Base-by-base conservation (phyloP, 2,329 filamentous ascomycete genomes). In the Sclerotinia sclerotiorum region DNA sequence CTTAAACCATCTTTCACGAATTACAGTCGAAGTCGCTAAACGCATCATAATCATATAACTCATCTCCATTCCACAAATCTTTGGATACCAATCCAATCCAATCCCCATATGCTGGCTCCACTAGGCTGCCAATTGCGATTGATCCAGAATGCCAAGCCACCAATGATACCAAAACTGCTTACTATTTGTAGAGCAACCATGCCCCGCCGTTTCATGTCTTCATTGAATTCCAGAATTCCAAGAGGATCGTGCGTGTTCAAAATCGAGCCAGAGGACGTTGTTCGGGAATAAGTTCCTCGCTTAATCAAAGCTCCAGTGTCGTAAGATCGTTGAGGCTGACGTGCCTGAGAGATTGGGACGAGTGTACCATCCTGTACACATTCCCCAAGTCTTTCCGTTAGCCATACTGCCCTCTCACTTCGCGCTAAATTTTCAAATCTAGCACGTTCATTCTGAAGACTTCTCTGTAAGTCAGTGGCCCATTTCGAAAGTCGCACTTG, bases 391-490 rank as follows among this genome's bases (percentile, higher is more conserved):
- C 83, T 81, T 75, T 90, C 85, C 0, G 86, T 88, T 44, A 92
- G 81, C 90, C 90, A 93, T 39, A 88, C 81, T 4, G 88, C 87
- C 48, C 89, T 81, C 76, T 93, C 87, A 29, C 83, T 84, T 29
- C 84, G 82, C 5, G 85, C 84, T 0, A 91, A 80, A 10, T 84
- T 81, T 70, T 90, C 88, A 70, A 89, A 94, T 72, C 87, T 82
- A 39, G 86, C 85, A n/a, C 88, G 85, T 77, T 95, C 92, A 69
- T 89, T 89, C 39, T 88, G 85, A 1, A 95, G 81, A 74, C 90
- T 92, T 68, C 87, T 86, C 76, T 96, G 92, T 0, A 97, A 82
- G 73, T 95, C 91, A 10, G 88, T 85, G 0, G 93, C 92, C 93
- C 93, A 97, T 75, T 90, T 91, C 1, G 89, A 90, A 24, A 96